Evolutionary conservation across 2,329 filamentous ascomycete genomes (phyloP).

Genomic region (Pyrenophora seminiperda): DNA sequence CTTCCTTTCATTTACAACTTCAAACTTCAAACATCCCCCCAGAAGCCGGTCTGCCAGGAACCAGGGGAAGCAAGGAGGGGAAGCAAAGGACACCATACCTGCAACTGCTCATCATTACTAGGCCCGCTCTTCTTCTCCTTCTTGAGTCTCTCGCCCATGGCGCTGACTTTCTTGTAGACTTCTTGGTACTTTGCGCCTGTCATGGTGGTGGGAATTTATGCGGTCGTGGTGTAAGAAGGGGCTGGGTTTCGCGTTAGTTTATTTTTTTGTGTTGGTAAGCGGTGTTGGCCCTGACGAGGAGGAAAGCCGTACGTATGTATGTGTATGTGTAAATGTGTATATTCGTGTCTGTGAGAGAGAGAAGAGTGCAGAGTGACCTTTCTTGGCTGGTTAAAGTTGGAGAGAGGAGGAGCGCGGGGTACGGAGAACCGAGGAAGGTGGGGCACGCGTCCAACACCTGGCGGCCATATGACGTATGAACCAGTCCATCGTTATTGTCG

Average conservation of each 20-base stretch:
- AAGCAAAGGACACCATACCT: constrained; percentile 45
- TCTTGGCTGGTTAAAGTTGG: not conserved
- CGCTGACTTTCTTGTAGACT: constrained; percentile 38
- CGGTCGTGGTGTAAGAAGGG: not conserved
- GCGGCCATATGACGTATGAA: constrained; percentile 20
- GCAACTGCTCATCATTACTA: constrained; percentile 53
- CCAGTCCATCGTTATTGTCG: not conserved
- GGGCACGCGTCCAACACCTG: constrained; percentile 14
- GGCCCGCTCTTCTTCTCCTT: constrained; percentile 32
- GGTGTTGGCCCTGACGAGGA: no score
- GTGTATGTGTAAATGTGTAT: not conserved
- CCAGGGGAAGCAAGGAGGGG: not conserved
- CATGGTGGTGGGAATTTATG: constrained; percentile 21
- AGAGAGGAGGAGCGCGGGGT: not conserved
- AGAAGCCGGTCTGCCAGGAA: no score
- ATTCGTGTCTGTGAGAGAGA: not conserved
- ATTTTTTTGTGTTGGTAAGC: not conserved
- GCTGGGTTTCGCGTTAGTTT: not conserved
- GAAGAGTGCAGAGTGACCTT: not conserved
- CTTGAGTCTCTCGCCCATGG: constrained; percentile 41
- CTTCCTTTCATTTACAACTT: no score
- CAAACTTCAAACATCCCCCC: no score
- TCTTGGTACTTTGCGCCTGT: constrained; percentile 40
- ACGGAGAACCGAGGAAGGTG: constrained; percentile 10
- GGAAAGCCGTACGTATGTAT: not conserved